These are phyloP conservation scores for Chlorella sp. DNA, from an alignment of 139 green algal species.

Conservation along the genomic window DNA sequence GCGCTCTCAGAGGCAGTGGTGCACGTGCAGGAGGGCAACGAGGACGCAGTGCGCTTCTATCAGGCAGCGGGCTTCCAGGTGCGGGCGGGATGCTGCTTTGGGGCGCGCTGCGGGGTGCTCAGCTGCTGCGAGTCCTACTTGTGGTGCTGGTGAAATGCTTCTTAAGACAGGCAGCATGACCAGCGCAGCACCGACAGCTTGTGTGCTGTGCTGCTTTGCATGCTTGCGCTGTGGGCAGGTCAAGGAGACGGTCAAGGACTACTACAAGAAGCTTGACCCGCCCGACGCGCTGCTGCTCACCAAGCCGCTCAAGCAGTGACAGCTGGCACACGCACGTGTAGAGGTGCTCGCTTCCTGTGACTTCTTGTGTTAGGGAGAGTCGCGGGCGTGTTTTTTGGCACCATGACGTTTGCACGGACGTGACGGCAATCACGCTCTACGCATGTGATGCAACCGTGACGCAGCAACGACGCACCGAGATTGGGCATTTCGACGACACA, in stretches of 20 bases:
- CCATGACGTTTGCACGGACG: no score
- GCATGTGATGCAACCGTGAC: not conserved
- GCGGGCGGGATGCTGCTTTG: no score
- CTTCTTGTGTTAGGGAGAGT: no score
- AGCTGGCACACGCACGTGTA: not conserved
- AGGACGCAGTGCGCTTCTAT: constrained; percentile 3
- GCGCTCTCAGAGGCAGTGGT: not conserved
- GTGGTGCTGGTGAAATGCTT: no score
- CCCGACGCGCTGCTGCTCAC: constrained; percentile 2
- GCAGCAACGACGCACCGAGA: not conserved
- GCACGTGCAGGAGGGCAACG: constrained; percentile 9
- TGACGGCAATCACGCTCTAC: no score
- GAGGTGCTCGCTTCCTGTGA: not conserved
- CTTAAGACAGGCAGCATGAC: not conserved
- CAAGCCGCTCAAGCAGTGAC: not conserved
- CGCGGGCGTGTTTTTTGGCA: no score
- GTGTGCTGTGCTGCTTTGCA: not conserved
- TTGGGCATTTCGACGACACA: not conserved
- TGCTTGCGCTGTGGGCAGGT: constrained; percentile 1
- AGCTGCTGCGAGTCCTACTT: no score
- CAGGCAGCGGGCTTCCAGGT: constrained; percentile 1
- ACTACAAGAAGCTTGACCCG: not conserved
- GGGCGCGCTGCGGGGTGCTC: no score
- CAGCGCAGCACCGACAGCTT: no score
- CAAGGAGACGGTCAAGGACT: constrained; percentile 6